Evolutionary conservation across 2,329 filamentous ascomycete species (phyloP).

Genomic region (Penicillium sp.): DNA sequence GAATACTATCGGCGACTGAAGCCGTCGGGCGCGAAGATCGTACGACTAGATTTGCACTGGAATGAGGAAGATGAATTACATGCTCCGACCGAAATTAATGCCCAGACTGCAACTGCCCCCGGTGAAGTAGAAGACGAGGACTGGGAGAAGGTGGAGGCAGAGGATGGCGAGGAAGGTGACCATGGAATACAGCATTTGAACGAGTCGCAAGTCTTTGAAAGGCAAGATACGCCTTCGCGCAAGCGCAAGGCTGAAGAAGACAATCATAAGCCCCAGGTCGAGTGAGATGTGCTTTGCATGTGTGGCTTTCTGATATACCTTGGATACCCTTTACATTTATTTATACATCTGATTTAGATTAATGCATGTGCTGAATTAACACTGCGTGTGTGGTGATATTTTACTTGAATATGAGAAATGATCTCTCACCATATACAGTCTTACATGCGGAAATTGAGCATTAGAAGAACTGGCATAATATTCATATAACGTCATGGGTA

Average conservation of each 20-base stretch:
- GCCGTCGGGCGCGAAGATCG: constrained; percentile 56
- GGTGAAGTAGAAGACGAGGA: constrained; percentile 39
- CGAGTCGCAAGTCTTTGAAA: constrained; percentile 37
- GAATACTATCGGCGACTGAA: constrained; percentile 61
- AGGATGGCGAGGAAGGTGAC: constrained; percentile 37
- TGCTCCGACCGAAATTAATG: neutral
- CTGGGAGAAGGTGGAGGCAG: constrained; percentile 44
- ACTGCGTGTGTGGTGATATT: neutral
- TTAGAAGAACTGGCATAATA: neutral
- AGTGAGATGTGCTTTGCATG: constrained; percentile 15
- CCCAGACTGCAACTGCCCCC: neutral
- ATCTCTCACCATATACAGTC: neutral
- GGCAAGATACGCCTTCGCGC: constrained; percentile 18
- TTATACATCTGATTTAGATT: constrained; percentile 1
- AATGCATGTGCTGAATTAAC: neutral
- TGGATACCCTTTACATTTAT: constrained; percentile 15
- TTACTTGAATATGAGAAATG: neutral
- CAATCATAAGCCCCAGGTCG: constrained; percentile 10
- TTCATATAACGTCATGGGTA: constrained; percentile 17
- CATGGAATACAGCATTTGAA: constrained; percentile 34
- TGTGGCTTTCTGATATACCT: constrained; percentile 8
- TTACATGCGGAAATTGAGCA: neutral
- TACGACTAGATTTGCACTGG: constrained; percentile 42
- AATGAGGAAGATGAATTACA: constrained; percentile 9
- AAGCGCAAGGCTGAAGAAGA: constrained; percentile 37